Conservation (phyloP, 257 asterid genomes). For the Nicotiana obtusifolia region DNA sequence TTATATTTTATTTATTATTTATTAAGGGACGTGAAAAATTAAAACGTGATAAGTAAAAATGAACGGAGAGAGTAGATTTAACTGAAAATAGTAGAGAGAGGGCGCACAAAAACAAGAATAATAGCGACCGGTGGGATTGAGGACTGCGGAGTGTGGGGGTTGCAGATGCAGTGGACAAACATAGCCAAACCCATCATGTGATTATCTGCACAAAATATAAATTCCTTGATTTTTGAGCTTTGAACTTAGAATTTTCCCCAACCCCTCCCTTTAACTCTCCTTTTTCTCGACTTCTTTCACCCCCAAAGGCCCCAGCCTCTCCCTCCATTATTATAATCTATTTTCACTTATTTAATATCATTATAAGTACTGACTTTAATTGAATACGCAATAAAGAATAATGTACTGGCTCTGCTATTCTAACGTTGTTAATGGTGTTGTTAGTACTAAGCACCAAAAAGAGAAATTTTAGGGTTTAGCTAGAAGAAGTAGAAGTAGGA, state of each 20-base stretch:
- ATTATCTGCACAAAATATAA: constrained; percentile 30
- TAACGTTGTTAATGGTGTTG: not conserved
- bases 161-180: constrained; percentile 13
- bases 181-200: constrained; percentile 32
- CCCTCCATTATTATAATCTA: not conserved
- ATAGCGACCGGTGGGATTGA: not conserved
- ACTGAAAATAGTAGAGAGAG: too few relatives aligned
- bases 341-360: not conserved
- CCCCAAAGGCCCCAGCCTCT: not conserved
- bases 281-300: not conserved
- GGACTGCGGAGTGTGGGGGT: not conserved
- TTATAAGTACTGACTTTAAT: not conserved
- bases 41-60: too few relatives aligned
- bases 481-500: too few relatives aligned
- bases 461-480: not conserved
- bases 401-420: not conserved
- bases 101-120: too few relatives aligned
- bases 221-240: constrained; percentile 48
- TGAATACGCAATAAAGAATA: not conserved
- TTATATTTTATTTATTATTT: too few relatives aligned
- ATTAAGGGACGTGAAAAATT: too few relatives aligned
- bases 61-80: too few relatives aligned
- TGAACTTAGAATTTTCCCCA: constrained; percentile 14
- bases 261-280: not conserved
- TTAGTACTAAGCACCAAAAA: not conserved